phyloP scores from a whole-genome alignment of 805 yeast genomes.

The Saturnispora dispora region DNA sequence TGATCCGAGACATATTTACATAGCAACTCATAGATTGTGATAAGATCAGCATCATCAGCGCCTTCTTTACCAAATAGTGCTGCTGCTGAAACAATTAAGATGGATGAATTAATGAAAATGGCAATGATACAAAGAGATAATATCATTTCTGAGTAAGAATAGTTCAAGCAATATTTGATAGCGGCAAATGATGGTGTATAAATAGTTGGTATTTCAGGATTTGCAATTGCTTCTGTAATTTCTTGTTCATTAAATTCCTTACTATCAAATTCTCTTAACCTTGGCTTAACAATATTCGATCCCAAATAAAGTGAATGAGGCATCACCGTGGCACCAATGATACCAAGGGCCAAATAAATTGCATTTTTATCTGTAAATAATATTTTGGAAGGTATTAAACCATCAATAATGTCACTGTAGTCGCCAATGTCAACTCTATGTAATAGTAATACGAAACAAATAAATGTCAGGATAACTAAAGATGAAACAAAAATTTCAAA shows the following conservation, averaged over 20 bases:
- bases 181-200: conserved; percentile 72
- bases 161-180: conserved; percentile 60
- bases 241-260: conserved; percentile 16
- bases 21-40: conserved; percentile 62
- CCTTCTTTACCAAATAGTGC: conserved; percentile 63
- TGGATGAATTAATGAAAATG: conserved; percentile 76
- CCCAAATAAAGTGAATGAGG: conserved; percentile 85
- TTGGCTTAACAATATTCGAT: conserved; percentile 78
- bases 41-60: conserved; percentile 73
- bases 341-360: conserved; percentile 68
- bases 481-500: conserved; percentile 70
- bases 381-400: conserved; percentile 59
- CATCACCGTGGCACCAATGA: conserved; percentile 92
- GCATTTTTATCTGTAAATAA: conserved; percentile 55
- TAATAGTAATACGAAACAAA: conserved; percentile 66
- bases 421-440: conserved; percentile 48
- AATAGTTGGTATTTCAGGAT: conserved; percentile 6
- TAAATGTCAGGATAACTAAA: conserved; percentile 64
- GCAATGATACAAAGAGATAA: conserved; percentile 73
- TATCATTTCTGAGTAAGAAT: conserved; percentile 62
- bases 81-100: conserved; percentile 73
- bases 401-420: conserved; percentile 44
- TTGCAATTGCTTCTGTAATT: conserved; percentile 9
- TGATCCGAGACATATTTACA: conserved; percentile 53
- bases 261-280: conserved; percentile 66